These are phyloP conservation scores for Capsella bursapastoris DNA, from an alignment of 345 rosid species.

Conservation along the genomic window DNA sequence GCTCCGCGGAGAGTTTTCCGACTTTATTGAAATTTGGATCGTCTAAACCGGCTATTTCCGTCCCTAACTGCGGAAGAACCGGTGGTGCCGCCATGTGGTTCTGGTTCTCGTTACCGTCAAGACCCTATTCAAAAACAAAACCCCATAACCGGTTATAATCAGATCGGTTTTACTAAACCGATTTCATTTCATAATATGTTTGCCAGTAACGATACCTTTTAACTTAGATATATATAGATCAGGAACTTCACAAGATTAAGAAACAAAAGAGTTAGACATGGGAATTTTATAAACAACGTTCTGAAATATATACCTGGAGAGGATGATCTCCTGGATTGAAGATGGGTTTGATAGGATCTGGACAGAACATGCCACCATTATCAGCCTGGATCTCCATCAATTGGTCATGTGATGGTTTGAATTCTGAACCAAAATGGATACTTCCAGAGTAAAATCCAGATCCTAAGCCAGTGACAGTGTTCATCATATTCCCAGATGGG, in stretches of 20 bases:
- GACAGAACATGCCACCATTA: conserved; percentile 62
- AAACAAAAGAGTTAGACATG: background rate
- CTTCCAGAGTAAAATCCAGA: conserved; percentile 54
- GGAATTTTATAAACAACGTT: too few species aligned
- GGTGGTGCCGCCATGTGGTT: conserved; percentile 37
- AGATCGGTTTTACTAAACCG: conserved; percentile 3
- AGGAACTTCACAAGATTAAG: background rate
- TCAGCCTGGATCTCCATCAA: conserved; percentile 69
- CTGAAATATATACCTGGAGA: conserved; percentile 43
- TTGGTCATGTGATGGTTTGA: conserved; percentile 60
- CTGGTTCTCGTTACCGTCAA: conserved; percentile 39
- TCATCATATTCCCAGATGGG: conserved; percentile 42
- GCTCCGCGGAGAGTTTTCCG: conserved; percentile 78
- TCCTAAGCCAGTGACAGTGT: conserved; percentile 49
- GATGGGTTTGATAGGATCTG: conserved; percentile 53
- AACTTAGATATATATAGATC: background rate
- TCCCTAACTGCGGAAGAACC: conserved; percentile 42
- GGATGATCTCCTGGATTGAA: conserved; percentile 65
- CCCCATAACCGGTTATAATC: background rate
- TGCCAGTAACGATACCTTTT: background rate
- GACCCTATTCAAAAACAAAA: conserved; percentile 1
- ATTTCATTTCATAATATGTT: conserved; percentile 7
- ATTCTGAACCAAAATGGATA: conserved; percentile 53
- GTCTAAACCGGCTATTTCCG: conserved; percentile 67
- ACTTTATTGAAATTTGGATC: conserved; percentile 69